phyloP scores from a whole-genome alignment of 192 early-diverging fungal genomes.

The Linnemannia exigua region DNA sequence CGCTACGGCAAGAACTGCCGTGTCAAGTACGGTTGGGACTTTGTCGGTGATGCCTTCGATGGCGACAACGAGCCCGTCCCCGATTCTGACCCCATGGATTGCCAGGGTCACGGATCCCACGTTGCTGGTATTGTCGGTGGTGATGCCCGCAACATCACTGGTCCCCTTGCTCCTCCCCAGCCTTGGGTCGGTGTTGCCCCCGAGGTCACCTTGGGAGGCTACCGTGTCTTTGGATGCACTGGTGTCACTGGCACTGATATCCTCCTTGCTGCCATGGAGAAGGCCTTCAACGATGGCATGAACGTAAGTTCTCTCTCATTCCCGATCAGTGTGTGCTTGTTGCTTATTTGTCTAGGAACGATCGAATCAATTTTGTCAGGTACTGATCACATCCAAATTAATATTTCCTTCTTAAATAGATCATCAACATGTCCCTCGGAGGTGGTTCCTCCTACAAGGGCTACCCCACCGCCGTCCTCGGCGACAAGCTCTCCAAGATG shows the following conservation, averaged over 20 bases:
- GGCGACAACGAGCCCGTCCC: conserved; percentile 56
- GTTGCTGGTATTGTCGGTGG: conserved; percentile 81
- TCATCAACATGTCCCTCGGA: conserved; percentile 79
- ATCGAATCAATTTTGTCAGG: no score
- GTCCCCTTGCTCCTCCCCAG: conserved; percentile 27
- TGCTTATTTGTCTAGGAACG: conserved; percentile 7
- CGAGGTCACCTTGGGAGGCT: conserved; percentile 79
- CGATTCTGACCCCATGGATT: conserved; percentile 70
- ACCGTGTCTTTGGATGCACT: conserved; percentile 88
- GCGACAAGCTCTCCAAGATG: conserved; percentile 57
- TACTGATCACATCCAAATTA: not conserved
- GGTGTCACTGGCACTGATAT: conserved; percentile 75
- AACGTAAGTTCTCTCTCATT: conserved; percentile 69
- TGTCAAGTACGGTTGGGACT: conserved; percentile 71
- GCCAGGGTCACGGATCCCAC: conserved; percentile 77
- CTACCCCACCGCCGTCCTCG: conserved; percentile 63
- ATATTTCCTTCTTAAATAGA: conserved; percentile 38
- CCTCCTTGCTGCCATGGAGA: conserved; percentile 82
- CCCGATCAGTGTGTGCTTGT: conserved; percentile 32
- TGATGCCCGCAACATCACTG: conserved; percentile 61
- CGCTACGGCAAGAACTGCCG: conserved; percentile 68
- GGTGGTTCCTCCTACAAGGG: conserved; percentile 71
- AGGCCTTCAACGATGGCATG: conserved; percentile 78
- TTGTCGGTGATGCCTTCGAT: conserved; percentile 65
- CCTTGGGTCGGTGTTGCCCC: conserved; percentile 88